Percentiles rank a stretch among this genome's conserved stretches.
Evolutionary conservation across 2,329 filamentous ascomycete genomes (phyloP).

Genomic region (Periconia digitata): DNA sequence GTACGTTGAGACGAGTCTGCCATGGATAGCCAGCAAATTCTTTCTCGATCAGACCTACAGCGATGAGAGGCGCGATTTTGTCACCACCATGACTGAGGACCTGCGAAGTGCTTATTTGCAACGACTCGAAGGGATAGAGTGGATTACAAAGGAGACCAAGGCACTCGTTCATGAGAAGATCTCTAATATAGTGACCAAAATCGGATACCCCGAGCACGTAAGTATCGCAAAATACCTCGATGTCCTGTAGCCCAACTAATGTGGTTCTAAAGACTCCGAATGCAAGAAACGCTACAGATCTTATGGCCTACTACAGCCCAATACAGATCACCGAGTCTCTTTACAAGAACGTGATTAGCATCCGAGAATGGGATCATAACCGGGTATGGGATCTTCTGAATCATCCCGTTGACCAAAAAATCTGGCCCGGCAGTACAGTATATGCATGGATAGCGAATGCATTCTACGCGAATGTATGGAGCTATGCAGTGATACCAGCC

Average conservation of each 20-base stretch:
- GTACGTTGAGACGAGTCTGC: not conserved
- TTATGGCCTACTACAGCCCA: not conserved
- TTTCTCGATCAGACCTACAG: not conserved
- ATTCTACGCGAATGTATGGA: not conserved
- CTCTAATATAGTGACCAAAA: not conserved
- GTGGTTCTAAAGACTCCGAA: not conserved
- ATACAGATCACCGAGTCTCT: not conserved
- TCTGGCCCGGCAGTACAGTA: not conserved
- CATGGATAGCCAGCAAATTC: not conserved
- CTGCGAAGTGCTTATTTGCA: not conserved
- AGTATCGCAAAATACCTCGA: too few species aligned
- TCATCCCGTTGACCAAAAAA: not conserved
- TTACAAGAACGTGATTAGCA: not conserved
- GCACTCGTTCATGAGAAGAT: not conserved
- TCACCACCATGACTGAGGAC: not conserved
- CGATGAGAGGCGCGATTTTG: not conserved
- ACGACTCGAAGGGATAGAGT: not conserved
- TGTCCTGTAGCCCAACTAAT: too few species aligned
- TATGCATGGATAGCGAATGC: not conserved
- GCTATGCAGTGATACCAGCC: conserved; percentile 45
- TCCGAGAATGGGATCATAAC: not conserved
- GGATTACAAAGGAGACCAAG: not conserved
- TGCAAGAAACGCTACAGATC: not conserved
- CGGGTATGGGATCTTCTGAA: not conserved
- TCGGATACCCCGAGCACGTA: not conserved